A percentile compares a stretch with the other conserved stretches of the same genome.
Conservation (phyloP, 108 stramenopile genomes). For the Nitzschia inconspicua region DNA sequence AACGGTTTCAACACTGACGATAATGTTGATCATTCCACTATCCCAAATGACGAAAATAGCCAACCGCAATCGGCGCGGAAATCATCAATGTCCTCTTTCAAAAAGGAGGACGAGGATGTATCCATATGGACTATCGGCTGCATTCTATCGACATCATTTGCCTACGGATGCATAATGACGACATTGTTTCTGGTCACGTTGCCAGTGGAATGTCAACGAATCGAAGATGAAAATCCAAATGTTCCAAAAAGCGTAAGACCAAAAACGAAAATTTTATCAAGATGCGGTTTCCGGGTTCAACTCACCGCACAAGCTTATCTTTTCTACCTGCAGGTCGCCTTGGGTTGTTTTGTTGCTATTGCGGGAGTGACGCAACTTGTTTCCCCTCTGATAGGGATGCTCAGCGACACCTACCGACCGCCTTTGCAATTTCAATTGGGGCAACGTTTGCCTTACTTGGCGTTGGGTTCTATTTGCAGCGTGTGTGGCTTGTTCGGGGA, state of each 20-base stretch:
- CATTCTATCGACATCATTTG: slow-evolving; percentile 54
- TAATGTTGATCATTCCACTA: too few relatives aligned
- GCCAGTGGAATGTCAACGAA: slow-evolving; percentile 59
- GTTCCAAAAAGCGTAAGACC: slow-evolving; percentile 32
- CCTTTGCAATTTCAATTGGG: slow-evolving; percentile 37
- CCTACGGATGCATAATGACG: slow-evolving; percentile 58
- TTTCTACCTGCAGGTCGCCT: slow-evolving; percentile 19
- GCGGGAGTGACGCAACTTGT: slow-evolving; percentile 60
- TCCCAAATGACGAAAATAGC: too few relatives aligned
- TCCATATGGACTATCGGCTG: slow-evolving; percentile 17
- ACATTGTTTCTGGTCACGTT: slow-evolving; percentile 64
- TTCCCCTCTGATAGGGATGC: slow-evolving; percentile 50
- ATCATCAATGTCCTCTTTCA: too few relatives aligned
- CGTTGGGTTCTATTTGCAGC: slow-evolving; percentile 35
- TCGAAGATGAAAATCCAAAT: slow-evolving; percentile 24
- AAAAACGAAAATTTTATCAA: neutral
- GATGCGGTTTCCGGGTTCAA: neutral
- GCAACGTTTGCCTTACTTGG: slow-evolving; percentile 56
- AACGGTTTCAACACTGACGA: too few relatives aligned
- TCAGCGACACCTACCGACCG: slow-evolving; percentile 48
- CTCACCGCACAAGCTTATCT: neutral
- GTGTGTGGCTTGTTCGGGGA: slow-evolving; percentile 50
- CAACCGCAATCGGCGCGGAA: too few relatives aligned
- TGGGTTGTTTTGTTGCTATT: slow-evolving; percentile 58
- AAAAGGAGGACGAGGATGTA: slow-evolving; percentile 5